Conservation (phyloP, 768 basidiomycete species). For the Podaxis sp. region DNA sequence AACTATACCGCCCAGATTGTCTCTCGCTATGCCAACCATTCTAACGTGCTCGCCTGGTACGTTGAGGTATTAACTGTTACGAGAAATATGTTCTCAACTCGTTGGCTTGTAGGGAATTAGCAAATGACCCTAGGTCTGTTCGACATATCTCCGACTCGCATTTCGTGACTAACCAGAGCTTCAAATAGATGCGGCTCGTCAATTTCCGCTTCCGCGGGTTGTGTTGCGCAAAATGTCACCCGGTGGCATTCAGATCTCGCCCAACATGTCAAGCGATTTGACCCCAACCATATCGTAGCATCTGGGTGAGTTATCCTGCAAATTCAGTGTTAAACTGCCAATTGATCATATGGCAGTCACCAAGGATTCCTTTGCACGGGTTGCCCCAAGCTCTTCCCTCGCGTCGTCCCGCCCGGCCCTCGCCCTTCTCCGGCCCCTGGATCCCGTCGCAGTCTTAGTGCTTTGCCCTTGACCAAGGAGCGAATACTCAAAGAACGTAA, state of each 20-base stretch:
- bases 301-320: slow-evolving; percentile 47
- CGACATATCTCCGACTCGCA: not conserved
- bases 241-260: slow-evolving; percentile 53
- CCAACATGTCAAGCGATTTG: slow-evolving; percentile 41
- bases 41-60: slow-evolving; percentile 54
- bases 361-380: slow-evolving; percentile 60
- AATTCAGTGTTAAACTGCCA: not conserved
- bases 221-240: slow-evolving; percentile 55
- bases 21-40: slow-evolving; percentile 51
- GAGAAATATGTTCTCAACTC: not conserved
- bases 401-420: slow-evolving; percentile 36
- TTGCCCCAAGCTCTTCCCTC: slow-evolving; percentile 57
- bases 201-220: slow-evolving; percentile 38
- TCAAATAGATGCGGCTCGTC: slow-evolving; percentile 56
- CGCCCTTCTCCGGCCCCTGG: slow-evolving; percentile 40
- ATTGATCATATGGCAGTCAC: slow-evolving; percentile 27
- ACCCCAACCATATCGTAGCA: slow-evolving; percentile 65
- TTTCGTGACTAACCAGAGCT: slow-evolving; percentile 10
- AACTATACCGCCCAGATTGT: slow-evolving; percentile 59
- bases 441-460: slow-evolving; percentile 31
- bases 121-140: slow-evolving; percentile 62
- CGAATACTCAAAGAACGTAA: slow-evolving; percentile 49
- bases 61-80: slow-evolving; percentile 14
- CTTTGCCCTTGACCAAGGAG: slow-evolving; percentile 44
- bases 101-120: slow-evolving; percentile 50